Base-by-base conservation (phyloP, 2,329 filamentous ascomycete species). In the Stemphylium beticola region DNA sequence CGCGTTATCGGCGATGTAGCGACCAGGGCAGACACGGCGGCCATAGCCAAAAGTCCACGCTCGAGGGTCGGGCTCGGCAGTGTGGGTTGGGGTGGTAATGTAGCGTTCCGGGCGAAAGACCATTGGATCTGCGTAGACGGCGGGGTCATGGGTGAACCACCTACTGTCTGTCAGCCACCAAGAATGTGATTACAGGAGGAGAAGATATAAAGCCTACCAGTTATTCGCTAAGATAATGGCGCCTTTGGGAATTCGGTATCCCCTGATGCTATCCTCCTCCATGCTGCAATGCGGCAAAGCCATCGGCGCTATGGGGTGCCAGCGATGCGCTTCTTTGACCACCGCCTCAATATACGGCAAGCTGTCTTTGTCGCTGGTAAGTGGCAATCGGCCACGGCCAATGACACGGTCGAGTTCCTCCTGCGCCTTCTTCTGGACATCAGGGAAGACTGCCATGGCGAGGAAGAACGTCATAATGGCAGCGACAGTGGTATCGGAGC, bases 381-480 rank as follows among this genome's bases (percentile, higher is more conserved):
- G 71, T 0, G 83, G 83, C 0, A 85, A 68, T 12, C 82, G 71
- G 20, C 72, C 68, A 6, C 62, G 62, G 2, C 81, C 82, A 4
- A 83, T 74, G 0, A 83, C 79, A 4, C 69, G 62, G 52, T 86
- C 82, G 11, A 86, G 67, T 37, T 80, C 74, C 4, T 69, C 69
- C 55, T 78, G 78, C 0, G 79, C 81, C 53, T 82, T 83, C 18
- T 64, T 62, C 45, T 83, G 82, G 0, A 83, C 70, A 1, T 74
- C 65, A 0, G 79, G 80, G 33, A 80, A 82, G 7, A 82, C 70
- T 14, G 76, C 78, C 68, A 84, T 84, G 0, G 82, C 82, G 0
- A 85, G 74, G 17, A 82, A 74, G 63, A 85, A 85, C 0, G 60
- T 68, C 42, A 69, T 63, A 2, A 81, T 53, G 0, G 77, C 69